phyloP scores from a whole-genome alignment of 352 stramenopile species.

The Pilasporangium apinafurcum region DNA sequence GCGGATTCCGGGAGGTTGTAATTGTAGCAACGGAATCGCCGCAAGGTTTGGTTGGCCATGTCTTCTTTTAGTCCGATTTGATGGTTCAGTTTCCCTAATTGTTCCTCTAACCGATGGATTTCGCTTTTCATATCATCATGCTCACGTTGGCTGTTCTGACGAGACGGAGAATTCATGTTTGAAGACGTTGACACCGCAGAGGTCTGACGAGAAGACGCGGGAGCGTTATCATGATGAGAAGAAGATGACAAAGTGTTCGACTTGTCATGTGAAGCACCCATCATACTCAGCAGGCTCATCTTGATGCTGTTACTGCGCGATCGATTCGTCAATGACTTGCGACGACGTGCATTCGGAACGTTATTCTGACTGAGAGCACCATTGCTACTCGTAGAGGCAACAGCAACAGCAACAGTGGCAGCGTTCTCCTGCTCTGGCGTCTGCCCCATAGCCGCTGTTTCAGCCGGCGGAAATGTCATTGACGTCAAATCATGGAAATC shows the following conservation, averaged over 20 bases:
- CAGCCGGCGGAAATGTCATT: conserved; percentile 9
- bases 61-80: conserved; percentile 66
- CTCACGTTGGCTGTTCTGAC: conserved; percentile 8
- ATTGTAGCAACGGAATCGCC: conserved; percentile 72
- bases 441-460: neutral
- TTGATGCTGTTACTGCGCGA: conserved; percentile 61
- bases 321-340: conserved; percentile 52
- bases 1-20: conserved; percentile 70
- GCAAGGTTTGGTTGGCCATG: conserved; percentile 43
- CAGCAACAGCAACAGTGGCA: neutral
- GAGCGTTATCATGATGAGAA: neutral
- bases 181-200: neutral
- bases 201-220: neutral
- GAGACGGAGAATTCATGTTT: neutral
- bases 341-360: conserved; percentile 29
- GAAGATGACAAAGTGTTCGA: no score
- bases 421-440: neutral
- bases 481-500: conserved; percentile 50
- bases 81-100: conserved; percentile 52
- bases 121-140: conserved; percentile 52
- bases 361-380: conserved; percentile 11
- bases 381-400: conserved; percentile 1
- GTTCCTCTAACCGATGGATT: conserved; percentile 48
- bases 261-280: conserved; percentile 35
- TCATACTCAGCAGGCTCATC: conserved; percentile 50